Base-by-base conservation (phyloP, 768 basidiomycete species). In the Pleurotus sapidus region DNA sequence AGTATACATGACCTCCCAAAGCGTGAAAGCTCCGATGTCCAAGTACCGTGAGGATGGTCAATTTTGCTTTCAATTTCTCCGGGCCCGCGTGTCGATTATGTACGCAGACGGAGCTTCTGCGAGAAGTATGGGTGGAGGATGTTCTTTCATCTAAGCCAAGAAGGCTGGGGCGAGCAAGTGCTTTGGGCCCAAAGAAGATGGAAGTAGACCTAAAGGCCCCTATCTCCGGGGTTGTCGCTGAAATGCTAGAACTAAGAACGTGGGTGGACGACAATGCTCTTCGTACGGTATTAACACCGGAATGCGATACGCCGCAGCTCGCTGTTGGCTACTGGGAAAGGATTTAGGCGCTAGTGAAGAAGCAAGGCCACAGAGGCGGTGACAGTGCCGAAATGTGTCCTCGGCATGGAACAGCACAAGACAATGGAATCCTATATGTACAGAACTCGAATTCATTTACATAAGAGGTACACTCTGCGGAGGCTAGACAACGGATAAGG, bases 71-170 rank as follows among this genome's bases (percentile, higher is more conserved):
- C 30, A 11, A 15, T 54, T 54, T 39, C 51, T 38, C 51, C 51
- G 51, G 51, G 39, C 51, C 51, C 51, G 39, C 24, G 34, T 54
- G 51, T 18, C 38, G 51, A 7, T 54, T 54, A 54, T 54, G 51
- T 42, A 54, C 39, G 18, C 51, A 54, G 34, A 34, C 51, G 39
- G 51, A 54, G 4, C 42, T 45, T 45, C 42, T 45, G 42, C 42
- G 42, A 45, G 20, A n/a, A 17, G n/a, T 45, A 6, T 23, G 42
- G 8, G 42, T 17, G 42, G 42, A 45, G 42, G 42, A 18, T 6
- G 20, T 45, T n/a, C 42, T 45, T 45, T 45, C n/a, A 45, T 45
- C n/a, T 45, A n/a, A 17, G n/a, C 42, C 42, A 7, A 23, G 42
- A 34, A 34, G 30, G 30, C 30, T 34, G 30, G 30, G 30, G 30